Evolutionary conservation across 208 protist species (phyloP).

Genomic region (Leptomonas seymouri): DNA sequence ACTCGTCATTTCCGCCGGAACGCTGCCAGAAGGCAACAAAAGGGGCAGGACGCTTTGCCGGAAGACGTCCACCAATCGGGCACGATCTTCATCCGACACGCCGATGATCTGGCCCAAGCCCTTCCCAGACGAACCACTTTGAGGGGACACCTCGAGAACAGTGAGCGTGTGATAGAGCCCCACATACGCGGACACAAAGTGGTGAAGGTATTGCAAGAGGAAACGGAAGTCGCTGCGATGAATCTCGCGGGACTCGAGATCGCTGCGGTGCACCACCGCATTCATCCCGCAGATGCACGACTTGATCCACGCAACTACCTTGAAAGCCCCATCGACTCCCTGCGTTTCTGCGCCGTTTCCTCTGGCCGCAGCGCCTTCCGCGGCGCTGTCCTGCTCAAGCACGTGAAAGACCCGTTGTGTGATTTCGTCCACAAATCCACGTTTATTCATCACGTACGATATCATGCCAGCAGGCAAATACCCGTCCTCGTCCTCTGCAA

Average conservation of each 20-base stretch:
- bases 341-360: neutral
- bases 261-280: conserved; percentile 35
- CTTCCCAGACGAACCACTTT: neutral
- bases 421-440: conserved; percentile 18
- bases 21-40: neutral
- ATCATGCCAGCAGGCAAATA: conserved; percentile 25
- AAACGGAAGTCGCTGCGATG: conserved; percentile 56
- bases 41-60: conserved; percentile 27
- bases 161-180: conserved; percentile 34
- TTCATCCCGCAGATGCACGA: conserved; percentile 31
- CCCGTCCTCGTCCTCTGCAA: conserved; percentile 26
- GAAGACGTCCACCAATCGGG: conserved; percentile 20
- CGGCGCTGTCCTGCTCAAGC: conserved; percentile 18
- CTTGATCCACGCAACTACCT: conserved; percentile 18
- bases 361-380: neutral
- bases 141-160: conserved; percentile 29
- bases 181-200: conserved; percentile 47
- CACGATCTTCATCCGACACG: conserved; percentile 15
- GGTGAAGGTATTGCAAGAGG: conserved; percentile 55
- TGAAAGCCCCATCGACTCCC: neutral
- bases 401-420: conserved; percentile 26
- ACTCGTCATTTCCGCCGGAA: conserved; percentile 19
- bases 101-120: conserved; percentile 1
- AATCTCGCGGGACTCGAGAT: conserved; percentile 44
- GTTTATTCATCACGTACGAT: conserved; percentile 19